These are phyloP conservation scores for Hemisphaericaspora lyxosophila DNA, from an alignment of 1,139 yeast genomes.

Conservation along the genomic window DNA sequence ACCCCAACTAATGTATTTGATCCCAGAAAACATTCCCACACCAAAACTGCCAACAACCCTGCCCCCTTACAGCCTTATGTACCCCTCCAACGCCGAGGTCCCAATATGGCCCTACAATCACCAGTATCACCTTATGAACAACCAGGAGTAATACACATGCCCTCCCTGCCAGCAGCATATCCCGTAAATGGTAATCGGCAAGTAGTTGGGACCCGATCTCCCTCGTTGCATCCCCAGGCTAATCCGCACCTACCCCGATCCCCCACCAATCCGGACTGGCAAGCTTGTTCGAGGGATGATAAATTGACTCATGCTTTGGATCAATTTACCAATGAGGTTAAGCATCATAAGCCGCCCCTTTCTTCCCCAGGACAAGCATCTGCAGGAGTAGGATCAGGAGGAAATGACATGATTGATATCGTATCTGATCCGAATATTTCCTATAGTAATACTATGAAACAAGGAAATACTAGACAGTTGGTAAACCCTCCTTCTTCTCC, in stretches of 20 bases:
- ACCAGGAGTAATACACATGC: neutral
- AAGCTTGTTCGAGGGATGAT: conserved; percentile 10
- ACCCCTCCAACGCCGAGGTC: neutral
- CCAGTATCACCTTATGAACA: neutral
- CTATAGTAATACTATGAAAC: too few relatives aligned
- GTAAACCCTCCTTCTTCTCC: neutral
- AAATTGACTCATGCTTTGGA: conserved; percentile 32
- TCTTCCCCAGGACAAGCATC: conserved; percentile 15
- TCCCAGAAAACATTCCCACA: neutral
- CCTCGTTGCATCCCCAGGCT: neutral
- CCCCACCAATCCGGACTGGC: conserved; percentile 5
- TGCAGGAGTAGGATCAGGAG: conserved; percentile 11
- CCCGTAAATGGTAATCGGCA: neutral
- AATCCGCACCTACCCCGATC: conserved; percentile 2
- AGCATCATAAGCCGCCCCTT: conserved; percentile 21
- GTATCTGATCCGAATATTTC: neutral
- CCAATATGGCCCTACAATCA: neutral
- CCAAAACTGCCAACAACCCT: neutral
- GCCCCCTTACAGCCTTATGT: neutral
- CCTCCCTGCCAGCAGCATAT: neutral
- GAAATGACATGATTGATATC: too few relatives aligned
- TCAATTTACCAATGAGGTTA: conserved; percentile 32
- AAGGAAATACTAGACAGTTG: neutral
- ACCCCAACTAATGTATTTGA: conserved; percentile 1
- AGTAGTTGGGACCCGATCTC: neutral